These are phyloP conservation scores for Camillea tinctor DNA, from an alignment of 2,329 filamentous ascomycete genomes.

Conservation along the genomic window DNA sequence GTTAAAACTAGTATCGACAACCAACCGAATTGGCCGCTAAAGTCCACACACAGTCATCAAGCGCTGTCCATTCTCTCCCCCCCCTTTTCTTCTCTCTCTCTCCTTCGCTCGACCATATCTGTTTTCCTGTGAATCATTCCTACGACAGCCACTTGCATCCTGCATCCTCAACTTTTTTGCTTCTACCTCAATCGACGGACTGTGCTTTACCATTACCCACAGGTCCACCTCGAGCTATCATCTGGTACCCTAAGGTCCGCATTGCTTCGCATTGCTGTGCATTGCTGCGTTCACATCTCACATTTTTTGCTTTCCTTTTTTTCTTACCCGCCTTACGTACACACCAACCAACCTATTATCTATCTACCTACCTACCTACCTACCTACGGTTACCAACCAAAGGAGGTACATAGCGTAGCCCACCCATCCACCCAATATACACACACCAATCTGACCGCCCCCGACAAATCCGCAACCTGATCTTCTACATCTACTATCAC, in stretches of 20 bases:
- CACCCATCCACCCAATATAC: no score
- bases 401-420: no score
- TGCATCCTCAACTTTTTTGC: slow-evolving; percentile 6
- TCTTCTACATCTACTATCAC: neutral
- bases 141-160: neutral
- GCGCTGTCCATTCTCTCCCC: slow-evolving; percentile 2
- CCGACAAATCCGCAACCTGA: neutral
- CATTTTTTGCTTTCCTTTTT: no score
- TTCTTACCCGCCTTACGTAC: neutral
- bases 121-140: slow-evolving; percentile 17
- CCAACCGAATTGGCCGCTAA: neutral
- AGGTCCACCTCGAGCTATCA: neutral
- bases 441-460: neutral
- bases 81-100: no score
- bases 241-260: neutral
- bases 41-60: slow-evolving; percentile 3
- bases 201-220: neutral
- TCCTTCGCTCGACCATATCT: slow-evolving; percentile 23
- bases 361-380: no score
- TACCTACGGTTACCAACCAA: no score
- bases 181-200: neutral
- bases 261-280: neutral
- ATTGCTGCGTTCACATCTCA: slow-evolving; percentile 1
- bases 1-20: neutral
- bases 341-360: neutral